Base-by-base conservation (phyloP, 441 rosid species). In the Populus trichocarpa region DNA sequence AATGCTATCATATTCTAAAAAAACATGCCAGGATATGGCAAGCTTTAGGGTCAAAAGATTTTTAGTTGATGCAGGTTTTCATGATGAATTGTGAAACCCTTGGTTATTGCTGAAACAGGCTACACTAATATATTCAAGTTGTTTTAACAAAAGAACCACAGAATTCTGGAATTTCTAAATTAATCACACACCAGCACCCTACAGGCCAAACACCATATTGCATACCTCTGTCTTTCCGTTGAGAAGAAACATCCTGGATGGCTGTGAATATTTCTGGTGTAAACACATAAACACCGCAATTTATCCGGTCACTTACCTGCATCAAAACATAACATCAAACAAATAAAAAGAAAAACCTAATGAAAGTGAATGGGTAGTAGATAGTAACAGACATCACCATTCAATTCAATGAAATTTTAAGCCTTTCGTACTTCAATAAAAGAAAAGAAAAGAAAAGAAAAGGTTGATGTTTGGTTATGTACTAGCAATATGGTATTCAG, bases 281-380 rank as follows among this genome's bases (percentile, higher is more conserved):
- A 82, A 95, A 95, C 76, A 93, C 86, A 78, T 95, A 95, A 23
- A 95, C 97, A 79, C 95, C 98, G 63, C 98, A 95, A 81, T 95
- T 93, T 73, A 95, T 93, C 80, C 89, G 82, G 87, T 95, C 97
- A 79, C 97, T 93, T 10, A 93, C 97, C 97, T 93, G 91, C 88
- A 84, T 65, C 50, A 20, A 69, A 80, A 38, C 59, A 77, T 46
- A 57, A 73, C 20, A 32, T 26, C 4, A 61, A 35, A 25, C 9
- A 67, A 20, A 8, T 23, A 40, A 4, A 30, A 33, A 46, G 33
- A 35, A n/a, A 59, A 26, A 4, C 6, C 7, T 8, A n/a, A 14
- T 28, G 23, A 36, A 69, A 20, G 12, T 16, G 30, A 13, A 10
- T 26, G 4, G 4, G 40, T 22, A 30, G 40, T 10, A 9, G 42